Percentiles rank a stretch among this genome's conserved stretches.
Conservation (phyloP, 2,329 filamentous ascomycete genomes). For the Colletotrichum cuscutae region DNA sequence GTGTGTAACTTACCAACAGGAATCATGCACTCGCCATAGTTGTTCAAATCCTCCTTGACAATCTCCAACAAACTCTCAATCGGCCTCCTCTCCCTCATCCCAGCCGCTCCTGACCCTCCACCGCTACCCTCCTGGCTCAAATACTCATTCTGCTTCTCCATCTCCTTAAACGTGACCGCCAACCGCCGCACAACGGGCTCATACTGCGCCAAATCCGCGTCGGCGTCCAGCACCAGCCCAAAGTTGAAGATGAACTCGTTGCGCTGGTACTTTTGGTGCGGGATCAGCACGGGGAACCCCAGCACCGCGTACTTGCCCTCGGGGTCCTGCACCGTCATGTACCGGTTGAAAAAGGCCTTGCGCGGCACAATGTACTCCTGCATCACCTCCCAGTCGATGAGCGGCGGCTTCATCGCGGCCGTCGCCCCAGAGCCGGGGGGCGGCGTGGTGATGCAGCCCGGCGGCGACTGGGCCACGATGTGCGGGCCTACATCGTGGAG, state of each 20-base stretch:
- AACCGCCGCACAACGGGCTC: conserved; percentile 88
- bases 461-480: conserved; percentile 71
- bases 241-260: conserved; percentile 99
- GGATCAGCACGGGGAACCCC: conserved; percentile 89
- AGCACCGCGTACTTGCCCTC: conserved; percentile 80
- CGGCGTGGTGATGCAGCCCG: conserved; percentile 70
- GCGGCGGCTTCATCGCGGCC: conserved; percentile 60
- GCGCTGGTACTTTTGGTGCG: conserved; percentile 82
- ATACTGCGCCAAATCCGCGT: conserved; percentile 78
- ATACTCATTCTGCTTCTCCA: conserved; percentile 93
- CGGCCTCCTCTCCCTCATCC: conserved; percentile 58
- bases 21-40: conserved; percentile 98
- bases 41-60: conserved; percentile 88
- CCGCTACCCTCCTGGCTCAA: conserved; percentile 70
- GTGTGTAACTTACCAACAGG: conserved; percentile 76
- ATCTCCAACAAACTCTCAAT: conserved; percentile 89
- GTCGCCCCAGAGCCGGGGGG: conserved; percentile 46
- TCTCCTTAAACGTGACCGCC: conserved; percentile 84
- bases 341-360: conserved; percentile 93
- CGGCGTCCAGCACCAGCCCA: conserved; percentile 78
- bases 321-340: conserved; percentile 81
- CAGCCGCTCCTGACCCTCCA: not conserved
- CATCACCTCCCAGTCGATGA: conserved; percentile 87
- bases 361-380: conserved; percentile 94
- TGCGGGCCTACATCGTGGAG: conserved; percentile 61